Evolutionary conservation across 805 yeast genomes (phyloP).

Genomic region (Torulaspora indica): DNA sequence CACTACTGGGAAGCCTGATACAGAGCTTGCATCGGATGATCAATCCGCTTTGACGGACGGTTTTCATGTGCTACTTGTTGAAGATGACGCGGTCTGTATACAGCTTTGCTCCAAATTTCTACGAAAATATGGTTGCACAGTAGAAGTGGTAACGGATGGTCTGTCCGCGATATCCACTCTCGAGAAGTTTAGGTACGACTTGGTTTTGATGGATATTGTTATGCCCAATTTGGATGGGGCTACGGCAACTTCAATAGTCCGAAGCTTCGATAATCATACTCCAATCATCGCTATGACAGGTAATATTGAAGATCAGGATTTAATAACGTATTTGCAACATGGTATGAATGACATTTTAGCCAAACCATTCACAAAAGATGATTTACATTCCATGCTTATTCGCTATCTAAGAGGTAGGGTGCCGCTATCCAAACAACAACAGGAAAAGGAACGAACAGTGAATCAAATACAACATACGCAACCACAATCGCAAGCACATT

Average conservation of each 20-base stretch:
- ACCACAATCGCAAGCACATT: slow-evolving; percentile 4
- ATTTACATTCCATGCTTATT: slow-evolving; percentile 69
- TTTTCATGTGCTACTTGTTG: slow-evolving; percentile 70
- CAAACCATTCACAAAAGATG: slow-evolving; percentile 89
- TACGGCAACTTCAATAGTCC: slow-evolving; percentile 82
- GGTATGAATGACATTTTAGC: slow-evolving; percentile 93
- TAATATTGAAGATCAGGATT: slow-evolving; percentile 74
- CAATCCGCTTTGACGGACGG: slow-evolving; percentile 36
- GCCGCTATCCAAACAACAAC: slow-evolving; percentile 35
- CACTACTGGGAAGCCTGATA: slow-evolving; percentile 9
- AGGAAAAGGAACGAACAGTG: slow-evolving; percentile 6
- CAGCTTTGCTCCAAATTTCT: slow-evolving; percentile 78
- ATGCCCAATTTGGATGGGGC: slow-evolving; percentile 89
- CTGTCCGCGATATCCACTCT: slow-evolving; percentile 75
- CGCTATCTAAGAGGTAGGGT: slow-evolving; percentile 58
- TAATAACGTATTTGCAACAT: slow-evolving; percentile 72
- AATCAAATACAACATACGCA: slow-evolving; percentile 7
- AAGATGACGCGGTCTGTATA: slow-evolving; percentile 78
- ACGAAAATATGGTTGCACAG: slow-evolving; percentile 84
- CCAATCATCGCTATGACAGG: slow-evolving; percentile 96
- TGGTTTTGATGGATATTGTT: slow-evolving; percentile 81
- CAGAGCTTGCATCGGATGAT: slow-evolving; percentile 9
- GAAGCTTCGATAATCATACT: slow-evolving; percentile 76
- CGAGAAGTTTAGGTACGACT: slow-evolving; percentile 65
- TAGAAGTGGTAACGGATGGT: slow-evolving; percentile 91